A percentile compares a stretch with the other conserved stretches of the same genome.
phyloP scores from a whole-genome alignment of 2,329 filamentous ascomycete genomes.

The Hortaea werneckii region DNA sequence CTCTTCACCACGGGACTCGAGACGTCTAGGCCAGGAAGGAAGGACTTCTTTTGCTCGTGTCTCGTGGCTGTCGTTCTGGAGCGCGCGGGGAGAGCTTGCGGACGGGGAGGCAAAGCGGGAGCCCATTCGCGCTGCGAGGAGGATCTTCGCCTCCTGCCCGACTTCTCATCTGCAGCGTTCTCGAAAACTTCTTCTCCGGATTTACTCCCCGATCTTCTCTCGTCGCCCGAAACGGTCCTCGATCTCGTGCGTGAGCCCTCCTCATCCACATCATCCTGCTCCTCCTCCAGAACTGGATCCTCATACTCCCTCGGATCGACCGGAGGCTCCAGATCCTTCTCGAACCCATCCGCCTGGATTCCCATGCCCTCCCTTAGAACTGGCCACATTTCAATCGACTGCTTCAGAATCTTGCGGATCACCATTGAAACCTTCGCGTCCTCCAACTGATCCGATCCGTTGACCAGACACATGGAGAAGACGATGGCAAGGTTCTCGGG shows the following conservation, averaged over 20 bases:
- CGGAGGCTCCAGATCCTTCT: constrained; percentile 31
- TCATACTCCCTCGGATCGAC: constrained; percentile 35
- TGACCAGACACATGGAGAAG: constrained; percentile 43
- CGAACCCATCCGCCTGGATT: constrained; percentile 29
- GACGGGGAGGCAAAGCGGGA: no score
- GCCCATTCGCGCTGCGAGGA: no score
- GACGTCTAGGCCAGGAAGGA: constrained; percentile 1
- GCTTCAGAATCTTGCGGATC: constrained; percentile 40
- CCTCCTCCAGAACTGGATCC: constrained; percentile 26
- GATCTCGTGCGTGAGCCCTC: constrained; percentile 4
- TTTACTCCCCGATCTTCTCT: no score
- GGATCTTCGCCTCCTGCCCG: no score
- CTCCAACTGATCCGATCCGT: constrained; percentile 44
- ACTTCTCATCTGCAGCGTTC: no score
- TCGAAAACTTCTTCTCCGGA: constrained; percentile 1
- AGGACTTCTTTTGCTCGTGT: not conserved
- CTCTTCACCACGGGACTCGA: constrained; percentile 4
- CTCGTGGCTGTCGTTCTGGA: no score
- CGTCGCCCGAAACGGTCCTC: no score
- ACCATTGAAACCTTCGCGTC: constrained; percentile 45
- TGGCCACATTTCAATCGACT: constrained; percentile 38
- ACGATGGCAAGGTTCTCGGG: constrained; percentile 45
- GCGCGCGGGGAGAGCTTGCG: no score
- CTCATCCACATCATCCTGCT: not conserved
- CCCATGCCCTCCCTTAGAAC: constrained; percentile 33